Conservation (phyloP, 75 land plant species). For the Cunninghamia lanceolata region DNA sequence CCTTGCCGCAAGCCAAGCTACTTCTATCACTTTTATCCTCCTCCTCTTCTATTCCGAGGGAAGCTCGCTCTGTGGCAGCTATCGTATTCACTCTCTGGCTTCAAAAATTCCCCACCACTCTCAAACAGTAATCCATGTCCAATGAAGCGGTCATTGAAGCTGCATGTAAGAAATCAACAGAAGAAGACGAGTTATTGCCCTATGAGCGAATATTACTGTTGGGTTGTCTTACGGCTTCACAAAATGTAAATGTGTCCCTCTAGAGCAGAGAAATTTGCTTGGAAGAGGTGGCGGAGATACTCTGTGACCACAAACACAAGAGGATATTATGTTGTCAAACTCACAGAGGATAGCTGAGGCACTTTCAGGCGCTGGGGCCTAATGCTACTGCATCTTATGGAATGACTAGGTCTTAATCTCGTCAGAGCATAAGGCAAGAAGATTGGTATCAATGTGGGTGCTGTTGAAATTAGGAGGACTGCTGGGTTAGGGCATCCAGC, state of each 20-base stretch:
- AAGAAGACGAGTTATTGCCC: conserved; percentile 3
- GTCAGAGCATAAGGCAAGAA: conserved; percentile 10
- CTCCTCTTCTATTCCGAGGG: conserved; percentile 20
- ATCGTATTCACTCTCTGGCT: conserved; percentile 55
- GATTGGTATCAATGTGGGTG: conserved; percentile 14
- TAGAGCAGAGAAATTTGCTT: conserved; percentile 34
- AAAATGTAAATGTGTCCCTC: conserved; percentile 15
- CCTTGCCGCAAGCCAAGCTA: conserved; percentile 76
- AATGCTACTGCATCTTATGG: conserved; percentile 71
- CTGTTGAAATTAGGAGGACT: conserved; percentile 13
- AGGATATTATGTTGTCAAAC: not conserved
- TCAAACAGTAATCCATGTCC: conserved; percentile 11
- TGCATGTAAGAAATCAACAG: not conserved
- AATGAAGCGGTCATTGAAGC: not conserved
- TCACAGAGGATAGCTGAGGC: conserved; percentile 27
- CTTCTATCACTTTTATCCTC: conserved; percentile 42
- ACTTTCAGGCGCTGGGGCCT: conserved; percentile 79
- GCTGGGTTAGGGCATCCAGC: conserved; percentile 6
- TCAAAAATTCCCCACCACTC: conserved; percentile 40
- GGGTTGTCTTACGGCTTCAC: conserved; percentile 45
- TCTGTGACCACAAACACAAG: conserved; percentile 20
- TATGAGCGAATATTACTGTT: conserved; percentile 51
- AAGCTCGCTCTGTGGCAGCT: conserved; percentile 25
- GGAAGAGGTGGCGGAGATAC: conserved; percentile 35
- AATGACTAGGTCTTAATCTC: conserved; percentile 53